These are phyloP conservation scores for Solanum ossicruentum DNA, from an alignment of 257 asterid genomes.

Conservation along the genomic window DNA sequence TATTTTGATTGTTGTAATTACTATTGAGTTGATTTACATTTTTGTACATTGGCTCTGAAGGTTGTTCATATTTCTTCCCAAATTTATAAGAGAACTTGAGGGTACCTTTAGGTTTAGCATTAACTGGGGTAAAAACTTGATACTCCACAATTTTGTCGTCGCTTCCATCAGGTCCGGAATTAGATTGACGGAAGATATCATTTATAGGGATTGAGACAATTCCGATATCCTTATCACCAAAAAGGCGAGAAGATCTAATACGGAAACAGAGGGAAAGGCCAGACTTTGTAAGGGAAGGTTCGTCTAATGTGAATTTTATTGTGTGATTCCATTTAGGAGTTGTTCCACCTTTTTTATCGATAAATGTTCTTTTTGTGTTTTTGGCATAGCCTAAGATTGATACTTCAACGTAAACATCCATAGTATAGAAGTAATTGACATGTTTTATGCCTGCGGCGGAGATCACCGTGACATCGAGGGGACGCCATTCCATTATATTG, in stretches of 20 bases:
- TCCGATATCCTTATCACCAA: not conserved
- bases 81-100: not conserved
- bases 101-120: not conserved
- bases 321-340: slow-evolving; percentile 39
- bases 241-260: not conserved
- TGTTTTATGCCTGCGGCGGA: slow-evolving; percentile 42
- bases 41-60: not conserved
- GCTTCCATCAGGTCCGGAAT: not conserved
- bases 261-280: not conserved
- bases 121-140: not conserved
- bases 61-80: slow-evolving; percentile 1
- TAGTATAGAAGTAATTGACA: slow-evolving; percentile 29
- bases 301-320: slow-evolving; percentile 27
- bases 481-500: slow-evolving; percentile 38
- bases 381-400: slow-evolving; percentile 37
- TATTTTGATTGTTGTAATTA: not conserved
- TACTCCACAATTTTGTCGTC: not conserved
- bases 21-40: not conserved
- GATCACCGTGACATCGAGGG: slow-evolving; percentile 24
- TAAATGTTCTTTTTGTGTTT: slow-evolving; percentile 22
- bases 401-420: slow-evolving; percentile 42
- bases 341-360: slow-evolving; percentile 37
- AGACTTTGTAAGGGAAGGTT: not conserved
- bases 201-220: not conserved
- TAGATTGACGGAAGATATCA: not conserved